phyloP scores from a whole-genome alignment of 2,329 filamentous ascomycete genomes.

The Paecilomyces sp. region DNA sequence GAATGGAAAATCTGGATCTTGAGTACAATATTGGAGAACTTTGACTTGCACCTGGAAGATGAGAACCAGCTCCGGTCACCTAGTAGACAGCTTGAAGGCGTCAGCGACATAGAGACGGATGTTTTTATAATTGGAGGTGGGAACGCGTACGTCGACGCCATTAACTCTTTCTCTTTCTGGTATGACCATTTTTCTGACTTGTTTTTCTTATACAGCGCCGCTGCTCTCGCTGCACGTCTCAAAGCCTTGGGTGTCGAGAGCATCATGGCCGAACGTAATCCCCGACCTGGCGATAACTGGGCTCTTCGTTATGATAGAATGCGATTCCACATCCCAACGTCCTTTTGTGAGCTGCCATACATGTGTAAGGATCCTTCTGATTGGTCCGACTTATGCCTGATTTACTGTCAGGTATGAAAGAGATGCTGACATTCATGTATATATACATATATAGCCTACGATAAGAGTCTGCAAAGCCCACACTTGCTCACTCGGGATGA shows the following conservation, averaged over 20 bases:
- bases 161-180: not conserved
- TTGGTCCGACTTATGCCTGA: too few relatives aligned
- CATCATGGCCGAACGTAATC: constrained; percentile 37
- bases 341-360: constrained; percentile 30
- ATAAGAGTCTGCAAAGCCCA: not conserved
- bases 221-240: constrained; percentile 37
- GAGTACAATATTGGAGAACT: not conserved
- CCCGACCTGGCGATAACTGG: constrained; percentile 40
- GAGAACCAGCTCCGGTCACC: not conserved
- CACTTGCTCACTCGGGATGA: not conserved
- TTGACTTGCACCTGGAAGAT: not conserved
- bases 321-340: constrained; percentile 34
- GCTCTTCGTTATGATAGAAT: constrained; percentile 39
- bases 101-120: not conserved
- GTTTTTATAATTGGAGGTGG: not conserved
- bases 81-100: not conserved
- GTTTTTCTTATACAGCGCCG: constrained; percentile 18
- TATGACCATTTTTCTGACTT: not conserved
- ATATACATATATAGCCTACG: not conserved
- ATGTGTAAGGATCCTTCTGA: constrained; percentile 5
- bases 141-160: not conserved
- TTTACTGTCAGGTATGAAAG: not conserved
- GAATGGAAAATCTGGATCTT: not conserved
- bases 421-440: not conserved
- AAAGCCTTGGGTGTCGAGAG: constrained; percentile 36